phyloP scores from a whole-genome alignment of 768 basidiomycete species.

The Calocera cornea region DNA sequence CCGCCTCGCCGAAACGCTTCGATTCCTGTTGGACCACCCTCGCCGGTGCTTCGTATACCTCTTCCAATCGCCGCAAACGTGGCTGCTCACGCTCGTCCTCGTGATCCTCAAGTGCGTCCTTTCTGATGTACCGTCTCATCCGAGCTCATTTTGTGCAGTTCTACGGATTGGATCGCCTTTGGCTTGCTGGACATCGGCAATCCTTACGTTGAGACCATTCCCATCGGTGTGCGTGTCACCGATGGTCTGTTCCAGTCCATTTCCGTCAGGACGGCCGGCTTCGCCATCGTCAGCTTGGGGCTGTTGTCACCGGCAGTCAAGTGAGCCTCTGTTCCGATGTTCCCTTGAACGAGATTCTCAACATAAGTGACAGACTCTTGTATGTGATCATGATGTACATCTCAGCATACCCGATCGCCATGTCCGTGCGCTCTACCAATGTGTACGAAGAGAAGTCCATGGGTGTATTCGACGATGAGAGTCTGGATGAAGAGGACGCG shows the following conservation, averaged over 20 bases:
- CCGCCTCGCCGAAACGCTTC: conserved; percentile 59
- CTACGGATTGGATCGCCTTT: conserved; percentile 82
- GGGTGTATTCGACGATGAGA: conserved; percentile 47
- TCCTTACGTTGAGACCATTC: conserved; percentile 49
- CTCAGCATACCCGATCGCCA: conserved; percentile 28
- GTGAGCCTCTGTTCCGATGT: conserved; percentile 30
- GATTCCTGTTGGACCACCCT: conserved; percentile 89
- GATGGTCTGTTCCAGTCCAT: conserved; percentile 64
- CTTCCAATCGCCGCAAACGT: conserved; percentile 87
- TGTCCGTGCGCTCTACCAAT: conserved; percentile 72
- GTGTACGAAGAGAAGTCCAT: conserved; percentile 90
- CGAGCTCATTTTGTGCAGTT: conserved; percentile 27
- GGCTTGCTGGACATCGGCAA: conserved; percentile 79
- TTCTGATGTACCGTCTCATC: not conserved
- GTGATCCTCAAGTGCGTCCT: conserved; percentile 51
- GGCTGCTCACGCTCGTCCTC: conserved; percentile 68
- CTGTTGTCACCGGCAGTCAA: conserved; percentile 81
- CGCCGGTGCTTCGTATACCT: conserved; percentile 79
- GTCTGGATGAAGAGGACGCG: conserved; percentile 36
- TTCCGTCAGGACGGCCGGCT: conserved; percentile 76
- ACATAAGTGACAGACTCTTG: conserved; percentile 43
- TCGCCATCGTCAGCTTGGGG: conserved; percentile 57
- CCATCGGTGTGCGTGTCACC: conserved; percentile 53
- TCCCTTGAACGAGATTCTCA: not conserved
- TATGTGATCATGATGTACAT: conserved; percentile 88